These are phyloP conservation scores for Cladosporium sp. DNA, from an alignment of 2,329 filamentous ascomycete species.

Conservation along the genomic window DNA sequence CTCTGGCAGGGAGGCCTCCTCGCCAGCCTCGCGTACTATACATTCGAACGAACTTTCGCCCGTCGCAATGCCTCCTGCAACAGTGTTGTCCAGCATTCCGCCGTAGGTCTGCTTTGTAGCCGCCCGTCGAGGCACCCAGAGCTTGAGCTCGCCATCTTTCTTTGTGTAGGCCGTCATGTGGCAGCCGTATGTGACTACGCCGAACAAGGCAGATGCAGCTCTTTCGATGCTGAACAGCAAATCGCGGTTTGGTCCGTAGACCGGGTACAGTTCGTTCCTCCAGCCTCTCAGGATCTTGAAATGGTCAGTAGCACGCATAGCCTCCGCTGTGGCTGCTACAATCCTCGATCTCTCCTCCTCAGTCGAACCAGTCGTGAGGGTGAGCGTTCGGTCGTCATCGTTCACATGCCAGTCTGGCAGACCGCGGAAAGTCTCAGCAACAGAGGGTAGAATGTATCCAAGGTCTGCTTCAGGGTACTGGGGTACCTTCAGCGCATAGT, in stretches of 20 bases:
- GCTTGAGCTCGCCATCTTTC: conserved; percentile 59
- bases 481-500: conserved; percentile 68
- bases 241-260: conserved; percentile 64
- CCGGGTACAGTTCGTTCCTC: conserved; percentile 78
- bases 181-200: conserved; percentile 75
- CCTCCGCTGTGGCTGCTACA: conserved; percentile 60
- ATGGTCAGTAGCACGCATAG: conserved; percentile 69
- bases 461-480: conserved; percentile 62
- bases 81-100: conserved; percentile 92
- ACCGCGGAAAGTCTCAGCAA: conserved; percentile 60
- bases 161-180: conserved; percentile 74
- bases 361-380: conserved; percentile 57
- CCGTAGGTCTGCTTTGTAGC: conserved; percentile 82
- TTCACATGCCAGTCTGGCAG: conserved; percentile 65
- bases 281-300: conserved; percentile 78
- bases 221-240: conserved; percentile 76
- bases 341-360: conserved; percentile 64
- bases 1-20: conserved; percentile 82
- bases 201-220: conserved; percentile 72
- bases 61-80: conserved; percentile 81
- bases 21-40: conserved; percentile 79
- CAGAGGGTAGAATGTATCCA: conserved; percentile 62
- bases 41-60: conserved; percentile 80
- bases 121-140: conserved; percentile 84
- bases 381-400: conserved; percentile 61